phyloP scores from a whole-genome alignment of 2,329 filamentous ascomycete species.

The Fusarium brachygibbosum region DNA sequence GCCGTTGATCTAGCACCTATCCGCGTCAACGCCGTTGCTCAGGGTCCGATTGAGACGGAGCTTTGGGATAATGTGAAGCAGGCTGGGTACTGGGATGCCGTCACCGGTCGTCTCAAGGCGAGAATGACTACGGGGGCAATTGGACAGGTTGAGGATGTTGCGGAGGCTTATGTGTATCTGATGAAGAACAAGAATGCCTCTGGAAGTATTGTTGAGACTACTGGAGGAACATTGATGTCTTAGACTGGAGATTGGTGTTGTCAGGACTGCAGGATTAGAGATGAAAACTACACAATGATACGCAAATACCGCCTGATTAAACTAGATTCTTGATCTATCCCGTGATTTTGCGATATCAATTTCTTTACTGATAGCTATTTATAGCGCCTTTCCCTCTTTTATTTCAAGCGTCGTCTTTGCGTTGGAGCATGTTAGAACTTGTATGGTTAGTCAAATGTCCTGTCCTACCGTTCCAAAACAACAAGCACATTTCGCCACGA shows the following conservation, averaged over 20 bases:
- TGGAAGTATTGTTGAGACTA: conserved; percentile 41
- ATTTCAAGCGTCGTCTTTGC: too few relatives aligned
- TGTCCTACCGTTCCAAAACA: not conserved
- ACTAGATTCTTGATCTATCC: too few relatives aligned
- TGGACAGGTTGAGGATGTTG: conserved; percentile 39
- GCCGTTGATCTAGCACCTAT: conserved; percentile 41
- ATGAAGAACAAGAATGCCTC: conserved; percentile 45
- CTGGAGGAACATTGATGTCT: conserved; percentile 37
- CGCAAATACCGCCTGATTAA: too few relatives aligned
- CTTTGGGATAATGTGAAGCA: conserved; percentile 34
- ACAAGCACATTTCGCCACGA: not conserved
- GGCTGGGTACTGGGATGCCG: conserved; percentile 34
- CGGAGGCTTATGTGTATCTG: conserved; percentile 42
- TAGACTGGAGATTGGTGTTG: too few relatives aligned
- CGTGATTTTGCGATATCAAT: too few relatives aligned
- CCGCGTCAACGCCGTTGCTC: conserved; percentile 38
- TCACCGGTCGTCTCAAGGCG: conserved; percentile 31
- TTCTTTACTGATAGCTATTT: too few relatives aligned
- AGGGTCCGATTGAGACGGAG: conserved; percentile 38
- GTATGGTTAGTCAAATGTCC: not conserved
- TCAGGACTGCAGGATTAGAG: too few relatives aligned
- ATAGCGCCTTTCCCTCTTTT: too few relatives aligned
- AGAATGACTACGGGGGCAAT: conserved; percentile 32
- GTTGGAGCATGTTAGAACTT: not conserved
- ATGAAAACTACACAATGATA: not conserved